Percentiles rank a stretch among this genome's conserved stretches.
Evolutionary conservation across 148 eudicot species (phyloP).

Genomic region (Arbutus unedo): DNA sequence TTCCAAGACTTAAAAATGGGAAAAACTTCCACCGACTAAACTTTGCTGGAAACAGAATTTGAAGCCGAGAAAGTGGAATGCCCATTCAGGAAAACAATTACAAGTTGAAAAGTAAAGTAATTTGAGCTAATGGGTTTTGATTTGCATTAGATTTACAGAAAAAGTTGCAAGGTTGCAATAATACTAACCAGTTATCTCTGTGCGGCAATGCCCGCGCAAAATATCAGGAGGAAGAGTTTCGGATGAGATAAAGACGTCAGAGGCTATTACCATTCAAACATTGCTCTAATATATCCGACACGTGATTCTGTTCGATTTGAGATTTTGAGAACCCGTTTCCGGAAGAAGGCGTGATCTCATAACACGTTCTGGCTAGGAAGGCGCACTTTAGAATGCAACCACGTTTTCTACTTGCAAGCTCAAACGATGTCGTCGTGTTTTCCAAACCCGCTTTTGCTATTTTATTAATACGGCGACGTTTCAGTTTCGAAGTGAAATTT

Average conservation of each 20-base stretch:
- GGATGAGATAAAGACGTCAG: not conserved
- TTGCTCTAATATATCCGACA: not conserved
- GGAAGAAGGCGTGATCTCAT: too few species aligned
- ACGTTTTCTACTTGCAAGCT: too few species aligned
- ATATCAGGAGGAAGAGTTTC: not conserved
- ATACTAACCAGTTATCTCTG: not conserved
- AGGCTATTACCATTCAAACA: not conserved
- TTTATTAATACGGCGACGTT: too few species aligned
- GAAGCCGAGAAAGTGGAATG: not conserved
- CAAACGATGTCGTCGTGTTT: too few species aligned
- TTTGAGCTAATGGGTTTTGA: not conserved
- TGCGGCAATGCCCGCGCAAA: constrained; percentile 11
- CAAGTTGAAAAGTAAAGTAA: not conserved
- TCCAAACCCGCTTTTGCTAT: too few species aligned
- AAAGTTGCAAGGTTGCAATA: not conserved
- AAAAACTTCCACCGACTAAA: not conserved
- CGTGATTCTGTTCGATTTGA: too few species aligned
- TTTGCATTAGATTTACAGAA: not conserved
- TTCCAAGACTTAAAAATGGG: not conserved
- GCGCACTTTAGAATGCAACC: too few species aligned
- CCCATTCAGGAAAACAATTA: not conserved
- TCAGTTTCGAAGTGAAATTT: too few species aligned
- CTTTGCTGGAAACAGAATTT: not conserved
- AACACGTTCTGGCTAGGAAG: too few species aligned
- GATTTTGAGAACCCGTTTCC: too few species aligned